phyloP scores from a whole-genome alignment of 352 stramenopile species.

The Phytophthora aleatoria region DNA sequence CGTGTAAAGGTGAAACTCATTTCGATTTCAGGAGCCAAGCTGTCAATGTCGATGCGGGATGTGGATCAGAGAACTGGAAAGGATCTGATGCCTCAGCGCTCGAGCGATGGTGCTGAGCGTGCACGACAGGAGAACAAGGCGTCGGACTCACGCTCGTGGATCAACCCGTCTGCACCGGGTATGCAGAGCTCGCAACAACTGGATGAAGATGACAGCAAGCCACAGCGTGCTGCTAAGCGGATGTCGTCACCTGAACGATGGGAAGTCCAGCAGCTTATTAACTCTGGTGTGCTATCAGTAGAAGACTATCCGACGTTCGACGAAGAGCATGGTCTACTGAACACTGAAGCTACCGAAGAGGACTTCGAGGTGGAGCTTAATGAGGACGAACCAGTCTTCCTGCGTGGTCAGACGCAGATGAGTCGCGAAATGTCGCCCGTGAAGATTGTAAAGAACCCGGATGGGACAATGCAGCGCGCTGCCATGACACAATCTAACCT shows the following conservation, averaged over 20 bases:
- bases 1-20: conserved; percentile 98
- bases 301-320: conserved; percentile 99
- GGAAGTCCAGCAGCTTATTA: conserved; percentile 98
- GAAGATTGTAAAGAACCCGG: conserved; percentile 99
- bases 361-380: conserved; percentile 96
- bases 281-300: conserved; percentile 96
- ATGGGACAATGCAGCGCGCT: conserved; percentile 97
- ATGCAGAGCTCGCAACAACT: conserved; percentile 72
- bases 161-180: conserved; percentile 85
- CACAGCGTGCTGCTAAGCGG: conserved; percentile 81
- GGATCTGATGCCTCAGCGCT: conserved; percentile 95
- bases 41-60: conserved; percentile 97
- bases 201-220: conserved; percentile 74
- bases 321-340: conserved; percentile 88
- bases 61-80: conserved; percentile 95
- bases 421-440: conserved; percentile 94
- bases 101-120: conserved; percentile 56
- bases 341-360: conserved; percentile 83
- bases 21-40: conserved; percentile 86
- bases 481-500: conserved; percentile 97
- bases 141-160: conserved; percentile 74
- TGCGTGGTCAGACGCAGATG: conserved; percentile 94
- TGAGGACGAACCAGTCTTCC: conserved; percentile 96
- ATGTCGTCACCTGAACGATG: conserved; percentile 97
- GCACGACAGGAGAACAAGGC: conserved; percentile 54